These are phyloP conservation scores for Prunus dulcis DNA, from an alignment of 306 rosid species.

Conservation along the genomic window DNA sequence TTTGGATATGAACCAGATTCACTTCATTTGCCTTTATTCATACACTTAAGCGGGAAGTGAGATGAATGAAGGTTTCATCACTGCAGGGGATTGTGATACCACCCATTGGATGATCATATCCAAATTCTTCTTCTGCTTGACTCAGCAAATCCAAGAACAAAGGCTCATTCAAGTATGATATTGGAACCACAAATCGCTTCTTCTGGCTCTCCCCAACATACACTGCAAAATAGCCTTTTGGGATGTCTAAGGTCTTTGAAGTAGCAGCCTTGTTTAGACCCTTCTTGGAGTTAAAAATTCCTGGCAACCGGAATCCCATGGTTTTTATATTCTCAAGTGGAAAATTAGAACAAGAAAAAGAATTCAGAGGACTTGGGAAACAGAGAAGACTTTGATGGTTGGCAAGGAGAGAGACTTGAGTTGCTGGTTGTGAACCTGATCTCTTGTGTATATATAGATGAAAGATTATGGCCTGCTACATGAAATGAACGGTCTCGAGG, in stretches of 20 bases:
- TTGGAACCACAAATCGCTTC: too few species aligned
- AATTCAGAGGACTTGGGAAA: neutral
- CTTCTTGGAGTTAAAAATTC: neutral
- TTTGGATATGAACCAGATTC: too few species aligned
- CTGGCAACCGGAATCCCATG: neutral
- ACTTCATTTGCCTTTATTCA: neutral
- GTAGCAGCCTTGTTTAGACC: neutral
- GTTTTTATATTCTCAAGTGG: neutral
- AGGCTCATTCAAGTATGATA: too few species aligned
- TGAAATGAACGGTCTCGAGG: neutral
- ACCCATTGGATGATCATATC: neutral
- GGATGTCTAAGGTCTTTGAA: neutral
- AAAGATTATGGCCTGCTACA: neutral
- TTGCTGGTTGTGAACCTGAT: neutral
- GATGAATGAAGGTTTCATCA: constrained; percentile 15
- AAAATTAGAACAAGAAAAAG: neutral
- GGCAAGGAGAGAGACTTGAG: constrained; percentile 10
- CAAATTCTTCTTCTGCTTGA: too few species aligned
- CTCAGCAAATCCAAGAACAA: too few species aligned
- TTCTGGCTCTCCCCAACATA: constrained; percentile 14
- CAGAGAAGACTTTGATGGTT: too few species aligned
- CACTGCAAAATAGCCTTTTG: constrained; percentile 20
- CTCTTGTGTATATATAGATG: neutral
- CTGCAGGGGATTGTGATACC: constrained; percentile 15
- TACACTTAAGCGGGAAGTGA: neutral